Evolutionary conservation across 1,139 yeast genomes (phyloP).

Genomic region (Candida neerlandica): DNA sequence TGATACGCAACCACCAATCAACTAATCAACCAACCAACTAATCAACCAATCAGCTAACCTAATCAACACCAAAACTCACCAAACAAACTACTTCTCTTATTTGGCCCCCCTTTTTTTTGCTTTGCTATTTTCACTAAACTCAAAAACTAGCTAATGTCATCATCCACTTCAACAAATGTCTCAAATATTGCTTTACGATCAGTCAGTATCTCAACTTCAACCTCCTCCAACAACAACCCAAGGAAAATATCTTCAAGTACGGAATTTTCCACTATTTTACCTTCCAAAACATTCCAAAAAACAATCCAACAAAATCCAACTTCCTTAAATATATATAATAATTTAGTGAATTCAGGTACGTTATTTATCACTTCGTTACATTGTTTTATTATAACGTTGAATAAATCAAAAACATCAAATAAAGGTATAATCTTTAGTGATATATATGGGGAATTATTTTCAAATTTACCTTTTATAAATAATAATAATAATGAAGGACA

Average conservation of each 20-base stretch:
- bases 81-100: background rate
- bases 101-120: background rate
- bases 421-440: conserved; percentile 3
- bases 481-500: too few species aligned
- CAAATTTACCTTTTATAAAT: conserved; percentile 8
- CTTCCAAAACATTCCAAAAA: conserved; percentile 1
- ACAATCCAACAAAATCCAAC: background rate
- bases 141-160: background rate
- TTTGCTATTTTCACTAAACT: background rate
- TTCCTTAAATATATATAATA: background rate
- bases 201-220: background rate
- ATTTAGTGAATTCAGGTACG: conserved; percentile 6
- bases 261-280: background rate
- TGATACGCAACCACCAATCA: background rate
- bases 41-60: background rate
- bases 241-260: background rate
- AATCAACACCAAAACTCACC: background rate
- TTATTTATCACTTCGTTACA: conserved; percentile 5
- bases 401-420: conserved; percentile 7
- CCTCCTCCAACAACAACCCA: background rate
- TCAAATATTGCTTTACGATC: background rate
- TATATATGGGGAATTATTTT: conserved; percentile 7
- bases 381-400: conserved; percentile 10
- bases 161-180: conserved; percentile 1
- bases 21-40: background rate